Evolutionary conservation across 2,329 filamentous ascomycete genomes (phyloP), one percentile per base, ranked within the genome.

Genomic region (Colletotrichum gloeosporioides): DNA sequence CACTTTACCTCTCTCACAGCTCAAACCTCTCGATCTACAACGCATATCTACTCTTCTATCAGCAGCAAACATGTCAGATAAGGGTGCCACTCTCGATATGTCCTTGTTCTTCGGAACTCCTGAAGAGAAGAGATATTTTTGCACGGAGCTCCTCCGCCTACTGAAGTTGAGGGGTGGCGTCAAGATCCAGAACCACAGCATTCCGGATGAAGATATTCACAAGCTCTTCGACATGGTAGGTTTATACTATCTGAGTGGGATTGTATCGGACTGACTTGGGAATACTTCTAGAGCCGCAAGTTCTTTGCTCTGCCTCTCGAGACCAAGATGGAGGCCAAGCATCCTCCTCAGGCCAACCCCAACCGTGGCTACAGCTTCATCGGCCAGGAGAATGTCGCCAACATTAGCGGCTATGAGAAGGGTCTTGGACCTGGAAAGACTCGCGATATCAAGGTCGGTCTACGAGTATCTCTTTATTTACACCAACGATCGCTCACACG

Each of bases 321-420:
- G 25, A 76, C 79, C 16, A 84, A 84, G 63, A 77, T 79, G 77
- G 78, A 79, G 4, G 81, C 82, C 9, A 79, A 81, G 34, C 82
- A 84, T 65, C 81, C 81, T 6, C 78, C 78, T 1, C 73, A 82
- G 36, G 77, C 81, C 12, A 82, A 79, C 8, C 82, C 81, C 2
- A 82, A 84, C 59, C 79, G 82, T 36, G 82, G 82, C 3, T 84
- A 81, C 49, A 81, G 81, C 68, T 79, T 77, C 31, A 76, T 83
- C 16, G 82, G 83, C 27, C 81, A 82, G 25, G 82, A 84, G 69
- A 81, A 81, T 27, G 77, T 73, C 7, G 75, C 72, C 22, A 63
- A 75, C 80, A 82, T 84, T 27, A 78, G 77, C 69, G 79, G 81
- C 9, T 79, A 77, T 34, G 77, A 75, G 36, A 77, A 78, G 44